A percentile compares a stretch with the other conserved stretches of the same genome.
Conservation (phyloP, 176 grass and related monocot genomes). For the Carex cristatella region DNA sequence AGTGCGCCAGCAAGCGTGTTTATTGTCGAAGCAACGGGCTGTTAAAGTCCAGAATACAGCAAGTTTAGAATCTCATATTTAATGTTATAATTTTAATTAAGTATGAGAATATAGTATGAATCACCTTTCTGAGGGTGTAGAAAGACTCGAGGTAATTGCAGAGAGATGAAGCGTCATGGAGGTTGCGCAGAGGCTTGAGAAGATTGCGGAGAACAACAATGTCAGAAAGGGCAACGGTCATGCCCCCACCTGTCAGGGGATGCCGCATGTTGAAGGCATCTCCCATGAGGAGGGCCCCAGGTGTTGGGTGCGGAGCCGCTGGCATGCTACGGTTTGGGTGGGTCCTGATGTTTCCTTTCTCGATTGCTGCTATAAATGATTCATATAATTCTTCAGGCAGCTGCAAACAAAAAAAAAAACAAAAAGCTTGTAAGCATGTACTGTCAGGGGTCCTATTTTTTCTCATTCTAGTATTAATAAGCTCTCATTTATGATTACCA, state of each 20-base stretch:
- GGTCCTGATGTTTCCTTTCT: slow-evolving; percentile 91
- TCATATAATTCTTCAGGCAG: slow-evolving; percentile 63
- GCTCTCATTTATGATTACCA: not conserved
- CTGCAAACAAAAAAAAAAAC: not conserved
- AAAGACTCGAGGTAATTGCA: slow-evolving; percentile 95
- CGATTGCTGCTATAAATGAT: slow-evolving; percentile 69
- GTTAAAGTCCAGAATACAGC: slow-evolving; percentile 8
- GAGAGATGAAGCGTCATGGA: slow-evolving; percentile 68
- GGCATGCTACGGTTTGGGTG: slow-evolving; percentile 96
- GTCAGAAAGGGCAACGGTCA: slow-evolving; percentile 96
- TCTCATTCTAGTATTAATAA: not conserved
- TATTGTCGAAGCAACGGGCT: slow-evolving; percentile 98
- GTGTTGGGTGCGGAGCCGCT: slow-evolving; percentile 77
- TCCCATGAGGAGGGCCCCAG: slow-evolving; percentile 92
- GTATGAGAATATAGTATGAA: not conserved
- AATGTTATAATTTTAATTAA: not conserved
- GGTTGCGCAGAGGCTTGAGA: slow-evolving; percentile 80
- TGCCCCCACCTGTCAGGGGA: slow-evolving; percentile 93
- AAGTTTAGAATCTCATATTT: not conserved
- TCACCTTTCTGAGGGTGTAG: slow-evolving; percentile 89
- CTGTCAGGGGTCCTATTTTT: not conserved
- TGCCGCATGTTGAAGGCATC: slow-evolving; percentile 99
- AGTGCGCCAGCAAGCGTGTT: slow-evolving; percentile 92
- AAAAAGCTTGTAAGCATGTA: not conserved
- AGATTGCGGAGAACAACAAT: slow-evolving; percentile 77